Base-by-base conservation (phyloP, 306 rosid species). In the Castanea sativa region DNA sequence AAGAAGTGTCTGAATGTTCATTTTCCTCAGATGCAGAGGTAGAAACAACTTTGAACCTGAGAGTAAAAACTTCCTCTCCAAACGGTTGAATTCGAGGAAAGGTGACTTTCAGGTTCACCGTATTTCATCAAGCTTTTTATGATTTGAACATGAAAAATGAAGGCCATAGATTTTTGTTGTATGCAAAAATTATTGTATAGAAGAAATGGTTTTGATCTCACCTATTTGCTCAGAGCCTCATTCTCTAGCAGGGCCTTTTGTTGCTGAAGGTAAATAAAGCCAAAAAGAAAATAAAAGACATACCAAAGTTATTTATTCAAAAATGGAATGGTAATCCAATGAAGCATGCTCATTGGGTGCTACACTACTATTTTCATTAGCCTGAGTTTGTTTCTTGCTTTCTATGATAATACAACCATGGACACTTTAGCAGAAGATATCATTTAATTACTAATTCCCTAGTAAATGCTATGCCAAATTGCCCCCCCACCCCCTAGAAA, bases 221-320 rank as follows among this genome's bases (percentile, higher is more conserved):
- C 93, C 83, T 88, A 84, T 81, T 89, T 88, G 61, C 84, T 83
- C 52, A 90, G 78, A 78, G 80, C 76, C 80, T 90, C 91, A 43
- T 85, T 91, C 74, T 92, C 93, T 51, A 73, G 27, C 86, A 85
- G 16, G 30, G 87, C 87, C 73, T 76, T 25, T 25, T 25, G 27
- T 25, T 25, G 8, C 41, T 5, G 2, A 35, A 35, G 41, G 41
- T 35, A 35, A 35, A 35, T 35, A 35, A 35, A 35, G 41, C 41
- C 41, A 35, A 35, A 35, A 35, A 35, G 41, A 35, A 35, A 8
- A 0, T 35, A 35, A 35, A 35, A 5, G 41, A 1, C 41, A 35
- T 6, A 35, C 2, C 41, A 6, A 35, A 35, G 41, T 6, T 35
- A 35, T 35, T 5, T 35, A 6, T 1, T 35, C 5, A 0, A 6